Percentiles rank a stretch among this genome's conserved stretches.
These are phyloP conservation scores for Didymella arachidicola DNA, from an alignment of 2,329 filamentous ascomycete species.

Conservation along the genomic window DNA sequence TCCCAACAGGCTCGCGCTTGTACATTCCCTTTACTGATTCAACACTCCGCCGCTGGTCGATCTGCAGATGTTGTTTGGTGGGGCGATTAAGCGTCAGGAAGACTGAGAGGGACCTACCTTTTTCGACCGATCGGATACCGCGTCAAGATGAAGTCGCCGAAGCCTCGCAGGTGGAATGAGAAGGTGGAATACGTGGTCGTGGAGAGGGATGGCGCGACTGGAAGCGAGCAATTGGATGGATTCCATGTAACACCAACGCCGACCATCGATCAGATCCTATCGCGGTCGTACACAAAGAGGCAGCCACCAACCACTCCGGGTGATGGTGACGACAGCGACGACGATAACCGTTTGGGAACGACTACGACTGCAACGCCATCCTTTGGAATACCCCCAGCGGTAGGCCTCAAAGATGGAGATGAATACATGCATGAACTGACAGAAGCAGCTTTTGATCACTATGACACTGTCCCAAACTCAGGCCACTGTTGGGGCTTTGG, in stretches of 20 bases:
- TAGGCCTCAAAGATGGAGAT: slow-evolving; percentile 21
- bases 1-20: slow-evolving; percentile 48
- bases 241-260: slow-evolving; percentile 28
- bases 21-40: slow-evolving; percentile 14
- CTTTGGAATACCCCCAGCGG: slow-evolving; percentile 26
- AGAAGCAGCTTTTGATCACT: slow-evolving; percentile 33
- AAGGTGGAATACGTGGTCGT: slow-evolving; percentile 43
- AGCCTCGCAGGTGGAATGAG: slow-evolving; percentile 31
- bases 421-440: slow-evolving; percentile 25
- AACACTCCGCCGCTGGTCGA: slow-evolving; percentile 31
- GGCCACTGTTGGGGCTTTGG: slow-evolving; percentile 30
- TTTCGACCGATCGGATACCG: slow-evolving; percentile 31
- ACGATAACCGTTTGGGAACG: slow-evolving; percentile 23
- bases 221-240: slow-evolving; percentile 22
- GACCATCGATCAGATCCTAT: slow-evolving; percentile 28
- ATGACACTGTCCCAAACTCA: slow-evolving; percentile 29
- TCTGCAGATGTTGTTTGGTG: slow-evolving; percentile 48
- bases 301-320: slow-evolving; percentile 20
- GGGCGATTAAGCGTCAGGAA: slow-evolving; percentile 42
- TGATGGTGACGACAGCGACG: slow-evolving; percentile 16
- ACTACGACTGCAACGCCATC: slow-evolving; percentile 25
- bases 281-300: slow-evolving; percentile 24
- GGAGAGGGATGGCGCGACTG: slow-evolving; percentile 28
- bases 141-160: slow-evolving; percentile 42
- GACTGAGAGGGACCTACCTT: slow-evolving; percentile 43